Base-by-base conservation (phyloP, 306 rosid species). In the Castanea mollissima region DNA sequence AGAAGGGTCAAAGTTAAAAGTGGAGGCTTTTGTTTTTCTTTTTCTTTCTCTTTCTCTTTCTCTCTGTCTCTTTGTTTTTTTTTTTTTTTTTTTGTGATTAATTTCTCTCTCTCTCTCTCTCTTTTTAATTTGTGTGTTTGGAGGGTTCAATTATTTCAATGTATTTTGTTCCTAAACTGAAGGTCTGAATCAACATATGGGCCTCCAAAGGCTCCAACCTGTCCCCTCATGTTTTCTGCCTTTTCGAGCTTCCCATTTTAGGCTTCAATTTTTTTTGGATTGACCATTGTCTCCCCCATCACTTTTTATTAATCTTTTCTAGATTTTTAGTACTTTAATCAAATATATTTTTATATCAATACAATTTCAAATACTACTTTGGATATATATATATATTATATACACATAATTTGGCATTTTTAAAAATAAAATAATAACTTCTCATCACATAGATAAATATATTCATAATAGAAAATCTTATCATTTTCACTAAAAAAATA, bases 141-240 rank as follows among this genome's bases (percentile, higher is more conserved):
- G 19, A 15, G 35, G 73, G 57, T 74, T 79, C 85, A 73, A 76
- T 87, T 73, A 81, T 87, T 87, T 75, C 74, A 29, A 78, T 75
- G 83, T 78, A 80, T 83, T 86, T 46, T 79, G 25, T 80, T 82
- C 81, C 79, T 67, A 74, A 83, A 80, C 64, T 34, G 83, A 81
- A 56, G 79, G 85, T 86, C 84, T 81, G 68, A 70, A 71, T 82
- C 81, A 86, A 81, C 84, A 70, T 25, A 80, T 64, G 80, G 80
- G 81, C 82, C 82, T 81, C 74, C 69, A 5, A 31, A 70, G 77
- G 68, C 78, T 80, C 85, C 83, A 80, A 80, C 75, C 74, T 73
- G 87, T 76, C 90, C 27, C 70, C 81, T 81, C 87, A 63, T 78
- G 83, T 78, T 65, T 74, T 65, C 46, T 76, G 72, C 63, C 35